Evolutionary conservation across 108 stramenopile species (phyloP).

Genomic region (Cylindrotheca closterium): DNA sequence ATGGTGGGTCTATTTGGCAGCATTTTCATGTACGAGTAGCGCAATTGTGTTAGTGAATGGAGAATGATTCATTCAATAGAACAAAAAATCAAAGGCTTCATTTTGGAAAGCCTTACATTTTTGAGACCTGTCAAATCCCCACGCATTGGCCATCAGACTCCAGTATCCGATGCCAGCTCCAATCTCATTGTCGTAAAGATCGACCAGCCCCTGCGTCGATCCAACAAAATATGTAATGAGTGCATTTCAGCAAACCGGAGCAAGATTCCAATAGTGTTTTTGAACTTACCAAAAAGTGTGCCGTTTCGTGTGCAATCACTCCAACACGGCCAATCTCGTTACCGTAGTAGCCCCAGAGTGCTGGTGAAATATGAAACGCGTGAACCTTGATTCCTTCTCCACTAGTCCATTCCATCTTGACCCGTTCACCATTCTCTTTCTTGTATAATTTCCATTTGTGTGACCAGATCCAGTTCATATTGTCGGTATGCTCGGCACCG

Average conservation of each 20-base stretch:
- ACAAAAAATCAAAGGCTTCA: too few relatives aligned
- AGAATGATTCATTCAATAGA: conserved; percentile 16
- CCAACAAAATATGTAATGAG: too few relatives aligned
- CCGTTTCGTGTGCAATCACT: conserved; percentile 37
- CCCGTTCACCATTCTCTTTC: background rate
- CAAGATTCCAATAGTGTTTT: too few relatives aligned
- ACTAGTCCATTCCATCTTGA: conserved; percentile 4
- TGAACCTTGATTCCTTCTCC: conserved; percentile 1
- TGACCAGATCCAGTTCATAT: conserved; percentile 25
- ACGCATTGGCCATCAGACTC: conserved; percentile 23
- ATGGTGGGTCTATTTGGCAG: too few relatives aligned
- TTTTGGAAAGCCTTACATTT: too few relatives aligned
- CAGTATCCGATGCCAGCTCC: conserved; percentile 37
- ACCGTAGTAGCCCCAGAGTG: conserved; percentile 23
- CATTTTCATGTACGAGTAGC: too few relatives aligned
- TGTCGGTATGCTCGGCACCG: conserved; percentile 62
- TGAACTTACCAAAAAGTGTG: conserved; percentile 17
- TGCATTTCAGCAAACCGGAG: too few relatives aligned
- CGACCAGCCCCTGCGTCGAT: too few relatives aligned
- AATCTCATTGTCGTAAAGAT: too few relatives aligned
- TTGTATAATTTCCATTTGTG: conserved; percentile 25
- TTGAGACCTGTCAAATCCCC: conserved; percentile 40
- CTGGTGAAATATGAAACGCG: conserved; percentile 23
- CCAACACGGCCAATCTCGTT: conserved; percentile 32
- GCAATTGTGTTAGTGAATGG: too few relatives aligned